Percentiles rank a stretch among this genome's conserved stretches.
These are phyloP conservation scores for Globisporangium alternatum DNA, from an alignment of 352 stramenopile species.

Conservation along the genomic window DNA sequence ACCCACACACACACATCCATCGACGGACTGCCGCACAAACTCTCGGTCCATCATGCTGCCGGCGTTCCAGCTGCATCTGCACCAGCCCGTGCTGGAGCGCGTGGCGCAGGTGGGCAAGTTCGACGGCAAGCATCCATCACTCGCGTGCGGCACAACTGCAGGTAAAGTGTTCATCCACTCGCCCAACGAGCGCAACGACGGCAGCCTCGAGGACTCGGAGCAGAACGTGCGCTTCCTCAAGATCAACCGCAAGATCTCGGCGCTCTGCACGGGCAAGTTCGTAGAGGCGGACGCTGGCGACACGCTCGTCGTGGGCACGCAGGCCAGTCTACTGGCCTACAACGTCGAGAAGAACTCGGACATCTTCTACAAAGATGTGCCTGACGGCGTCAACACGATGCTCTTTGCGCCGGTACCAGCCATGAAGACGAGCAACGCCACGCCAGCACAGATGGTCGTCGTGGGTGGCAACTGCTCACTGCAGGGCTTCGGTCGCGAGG, in stretches of 20 bases:
- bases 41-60: conserved; percentile 44
- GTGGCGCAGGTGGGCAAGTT: conserved; percentile 78
- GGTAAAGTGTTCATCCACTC: conserved; percentile 92
- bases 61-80: conserved; percentile 79
- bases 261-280: conserved; percentile 73
- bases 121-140: conserved; percentile 69
- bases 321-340: conserved; percentile 90
- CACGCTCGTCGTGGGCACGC: conserved; percentile 86
- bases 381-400: conserved; percentile 84
- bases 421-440: conserved; percentile 26
- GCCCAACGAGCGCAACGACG: conserved; percentile 71
- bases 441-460: conserved; percentile 72
- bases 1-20: neutral
- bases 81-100: conserved; percentile 74
- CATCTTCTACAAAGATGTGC: conserved; percentile 91
- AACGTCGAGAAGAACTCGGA: conserved; percentile 93
- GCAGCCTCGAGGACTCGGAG: conserved; percentile 35
- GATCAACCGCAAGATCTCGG: conserved; percentile 89
- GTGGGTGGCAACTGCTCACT: conserved; percentile 92
- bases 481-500: conserved; percentile 80
- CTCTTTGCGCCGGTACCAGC: conserved; percentile 57
- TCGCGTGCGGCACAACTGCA: conserved; percentile 82
- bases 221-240: conserved; percentile 87
- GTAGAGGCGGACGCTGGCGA: conserved; percentile 54
- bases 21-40: neutral